phyloP scores from a whole-genome alignment of 768 basidiomycete genomes.

The Termitomyces sp. region DNA sequence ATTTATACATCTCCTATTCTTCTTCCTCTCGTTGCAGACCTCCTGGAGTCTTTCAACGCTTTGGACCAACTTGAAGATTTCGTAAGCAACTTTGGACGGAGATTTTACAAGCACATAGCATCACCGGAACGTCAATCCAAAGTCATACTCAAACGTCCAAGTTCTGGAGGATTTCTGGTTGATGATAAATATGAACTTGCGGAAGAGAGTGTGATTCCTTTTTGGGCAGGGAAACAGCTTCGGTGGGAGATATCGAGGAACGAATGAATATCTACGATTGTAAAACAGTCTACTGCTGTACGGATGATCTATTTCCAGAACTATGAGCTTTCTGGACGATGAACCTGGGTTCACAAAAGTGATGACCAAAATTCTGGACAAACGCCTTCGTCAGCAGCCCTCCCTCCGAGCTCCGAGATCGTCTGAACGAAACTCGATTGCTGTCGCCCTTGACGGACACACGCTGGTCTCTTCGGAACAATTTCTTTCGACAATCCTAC shows the following conservation, averaged over 20 bases:
- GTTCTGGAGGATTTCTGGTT: constrained; percentile 30
- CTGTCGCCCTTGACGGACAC: constrained; percentile 13
- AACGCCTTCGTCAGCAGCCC: not conserved
- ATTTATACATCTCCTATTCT: constrained; percentile 94
- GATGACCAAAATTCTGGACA: too few species aligned
- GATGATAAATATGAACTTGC: constrained; percentile 43
- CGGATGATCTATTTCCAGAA: not conserved
- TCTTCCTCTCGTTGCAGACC: constrained; percentile 82
- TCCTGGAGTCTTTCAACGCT: constrained; percentile 84
- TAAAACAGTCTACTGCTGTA: not conserved
- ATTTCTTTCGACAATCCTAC: not conserved
- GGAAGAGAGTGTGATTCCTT: constrained; percentile 64
- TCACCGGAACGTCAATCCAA: constrained; percentile 22
- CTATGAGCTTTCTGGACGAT: not conserved
- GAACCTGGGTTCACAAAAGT: not conserved
- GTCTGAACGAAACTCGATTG: not conserved
- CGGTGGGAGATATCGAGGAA: constrained; percentile 56
- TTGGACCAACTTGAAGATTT: constrained; percentile 79
- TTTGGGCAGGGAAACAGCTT: constrained; percentile 82
- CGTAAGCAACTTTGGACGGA: constrained; percentile 70
- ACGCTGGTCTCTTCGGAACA: not conserved
- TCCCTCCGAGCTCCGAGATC: too few species aligned
- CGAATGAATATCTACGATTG: not conserved
- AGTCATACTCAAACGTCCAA: constrained; percentile 40
- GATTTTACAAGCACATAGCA: constrained; percentile 59